A percentile compares a stretch with the other conserved stretches of the same genome.
phyloP scores from a whole-genome alignment of 495 filamentous ascomycete species.

The Aspergillus incahuasiensis region DNA sequence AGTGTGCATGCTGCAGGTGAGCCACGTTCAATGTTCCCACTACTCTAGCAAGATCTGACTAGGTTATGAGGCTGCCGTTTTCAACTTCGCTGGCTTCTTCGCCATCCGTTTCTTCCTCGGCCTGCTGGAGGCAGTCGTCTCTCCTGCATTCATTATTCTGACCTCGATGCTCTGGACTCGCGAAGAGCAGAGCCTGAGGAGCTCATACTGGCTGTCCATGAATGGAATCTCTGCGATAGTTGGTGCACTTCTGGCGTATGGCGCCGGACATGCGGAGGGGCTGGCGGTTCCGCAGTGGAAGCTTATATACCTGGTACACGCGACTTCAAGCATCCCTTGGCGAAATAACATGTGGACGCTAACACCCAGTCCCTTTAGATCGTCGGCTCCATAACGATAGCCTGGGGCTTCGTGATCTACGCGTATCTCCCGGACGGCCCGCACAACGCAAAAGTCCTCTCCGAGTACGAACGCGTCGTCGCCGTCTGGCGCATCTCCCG shows the following conservation, averaged over 20 bases:
- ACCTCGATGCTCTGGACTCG: conserved; percentile 16
- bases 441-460: background rate
- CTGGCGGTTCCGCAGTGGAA: conserved; percentile 2
- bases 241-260: conserved; percentile 1
- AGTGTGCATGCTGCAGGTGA: conserved; percentile 25
- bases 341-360: no score
- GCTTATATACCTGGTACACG: conserved; percentile 1
- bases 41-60: no score
- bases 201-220: conserved; percentile 13
- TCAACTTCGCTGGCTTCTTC: conserved; percentile 27
- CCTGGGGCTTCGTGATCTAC: conserved; percentile 1
- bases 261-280: background rate
- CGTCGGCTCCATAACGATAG: conserved; percentile 2
- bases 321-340: no score
- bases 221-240: conserved; percentile 6
- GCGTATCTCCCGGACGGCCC: conserved; percentile 2
- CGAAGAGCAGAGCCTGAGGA: conserved; percentile 16
- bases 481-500: background rate
- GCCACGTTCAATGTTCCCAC: no score
- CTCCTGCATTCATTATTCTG: conserved; percentile 27
- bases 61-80: conserved; percentile 7
- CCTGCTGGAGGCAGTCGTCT: conserved; percentile 29
- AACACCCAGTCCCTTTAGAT: background rate
- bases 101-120: conserved; percentile 32
- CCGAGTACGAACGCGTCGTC: background rate